phyloP scores from a whole-genome alignment of 495 filamentous ascomycete species.

The Parathielavia appendiculata region DNA sequence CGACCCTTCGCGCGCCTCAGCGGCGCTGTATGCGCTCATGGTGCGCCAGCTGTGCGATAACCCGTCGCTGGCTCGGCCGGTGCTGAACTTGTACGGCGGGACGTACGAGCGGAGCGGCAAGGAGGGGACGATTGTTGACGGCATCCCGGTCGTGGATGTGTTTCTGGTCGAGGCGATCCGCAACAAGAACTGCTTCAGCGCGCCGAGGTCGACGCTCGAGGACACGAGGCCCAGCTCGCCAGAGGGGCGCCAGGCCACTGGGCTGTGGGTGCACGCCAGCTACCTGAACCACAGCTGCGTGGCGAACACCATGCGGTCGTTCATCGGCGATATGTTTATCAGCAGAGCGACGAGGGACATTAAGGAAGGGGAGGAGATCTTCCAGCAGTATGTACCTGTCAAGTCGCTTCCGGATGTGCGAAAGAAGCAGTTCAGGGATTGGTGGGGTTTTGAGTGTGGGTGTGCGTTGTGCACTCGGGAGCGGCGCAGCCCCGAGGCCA shows the following conservation, averaged over 20 bases:
- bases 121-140: slow-evolving; percentile 40
- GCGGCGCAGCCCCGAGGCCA: slow-evolving; percentile 14
- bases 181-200: slow-evolving; percentile 46
- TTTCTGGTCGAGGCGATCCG: slow-evolving; percentile 46
- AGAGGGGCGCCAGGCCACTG: slow-evolving; percentile 33
- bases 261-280: slow-evolving; percentile 50
- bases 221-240: slow-evolving; percentile 28
- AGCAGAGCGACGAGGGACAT: slow-evolving; percentile 47
- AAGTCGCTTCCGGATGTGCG: slow-evolving; percentile 19
- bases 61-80: slow-evolving; percentile 37
- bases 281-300: slow-evolving; percentile 56
- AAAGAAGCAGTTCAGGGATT: slow-evolving; percentile 23
- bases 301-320: slow-evolving; percentile 46
- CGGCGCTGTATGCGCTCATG: slow-evolving; percentile 38
- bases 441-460: slow-evolving; percentile 48
- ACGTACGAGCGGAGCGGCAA: slow-evolving; percentile 26
- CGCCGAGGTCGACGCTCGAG: slow-evolving; percentile 37
- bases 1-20: slow-evolving; percentile 34
- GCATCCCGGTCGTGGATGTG: slow-evolving; percentile 47
- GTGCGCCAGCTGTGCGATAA: slow-evolving; percentile 48
- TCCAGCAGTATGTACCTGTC: slow-evolving; percentile 36
- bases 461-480: slow-evolving; percentile 42
- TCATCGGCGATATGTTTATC: slow-evolving; percentile 56
- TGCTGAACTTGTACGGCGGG: slow-evolving; percentile 45
- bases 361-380: slow-evolving; percentile 48